phyloP scores from a whole-genome alignment of 2,329 filamentous ascomycete genomes.

The Acarospora socialis region DNA sequence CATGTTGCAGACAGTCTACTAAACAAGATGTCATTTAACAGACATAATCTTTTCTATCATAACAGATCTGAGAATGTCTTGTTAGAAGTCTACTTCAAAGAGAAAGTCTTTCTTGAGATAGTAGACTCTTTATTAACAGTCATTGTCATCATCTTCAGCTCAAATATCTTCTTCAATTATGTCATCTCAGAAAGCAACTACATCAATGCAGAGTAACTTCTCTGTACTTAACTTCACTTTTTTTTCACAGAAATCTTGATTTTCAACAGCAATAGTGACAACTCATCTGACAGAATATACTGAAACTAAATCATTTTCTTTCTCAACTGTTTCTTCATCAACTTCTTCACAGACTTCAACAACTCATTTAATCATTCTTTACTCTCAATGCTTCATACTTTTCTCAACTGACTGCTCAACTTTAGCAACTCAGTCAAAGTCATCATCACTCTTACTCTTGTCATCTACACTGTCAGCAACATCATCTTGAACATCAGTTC shows the following conservation, averaged over 20 bases:
- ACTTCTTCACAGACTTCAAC: no score
- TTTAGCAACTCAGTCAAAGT: neutral
- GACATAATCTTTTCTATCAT: no score
- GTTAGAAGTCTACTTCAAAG: no score
- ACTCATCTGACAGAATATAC: neutral
- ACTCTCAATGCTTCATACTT: neutral
- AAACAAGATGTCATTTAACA: no score
- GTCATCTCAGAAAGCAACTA: neutral
- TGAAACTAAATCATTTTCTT: neutral
- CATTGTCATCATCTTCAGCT: constrained; percentile 1
- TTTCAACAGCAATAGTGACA: neutral
- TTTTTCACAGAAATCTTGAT: constrained; percentile 1
- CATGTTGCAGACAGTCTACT: no score
- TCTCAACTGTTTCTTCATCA: neutral
- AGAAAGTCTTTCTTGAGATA: no score
- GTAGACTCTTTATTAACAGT: neutral
- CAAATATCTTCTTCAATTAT: neutral
- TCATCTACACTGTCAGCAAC: neutral
- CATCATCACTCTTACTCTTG: neutral
- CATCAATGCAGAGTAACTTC: neutral
- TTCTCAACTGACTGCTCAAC: constrained; percentile 1
- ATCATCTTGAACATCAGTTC: neutral
- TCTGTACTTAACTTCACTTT: neutral
- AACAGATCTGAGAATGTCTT: no score
- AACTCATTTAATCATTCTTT: no score